Evolutionary conservation across 73 alveolate genomes (phyloP).

Genomic region (Symbiodinium pilosum): DNA sequence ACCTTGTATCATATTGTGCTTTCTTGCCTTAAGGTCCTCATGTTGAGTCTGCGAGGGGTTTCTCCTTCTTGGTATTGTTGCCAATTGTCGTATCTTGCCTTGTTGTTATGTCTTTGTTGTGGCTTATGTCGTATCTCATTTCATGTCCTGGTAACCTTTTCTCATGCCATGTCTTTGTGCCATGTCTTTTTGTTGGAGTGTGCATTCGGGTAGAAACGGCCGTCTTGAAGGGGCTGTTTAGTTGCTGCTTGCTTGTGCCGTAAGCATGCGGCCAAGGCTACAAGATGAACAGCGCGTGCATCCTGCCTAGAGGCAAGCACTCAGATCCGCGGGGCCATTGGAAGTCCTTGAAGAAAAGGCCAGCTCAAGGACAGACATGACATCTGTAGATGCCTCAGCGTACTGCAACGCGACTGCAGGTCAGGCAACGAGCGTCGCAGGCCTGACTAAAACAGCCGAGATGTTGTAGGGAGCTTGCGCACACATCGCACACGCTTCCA

Average conservation of each 20-base stretch:
- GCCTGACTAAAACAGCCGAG: background rate
- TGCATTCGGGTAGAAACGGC: background rate
- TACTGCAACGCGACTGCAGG: background rate
- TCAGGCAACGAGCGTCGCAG: background rate
- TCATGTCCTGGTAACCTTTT: background rate
- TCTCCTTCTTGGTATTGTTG: too few relatives aligned
- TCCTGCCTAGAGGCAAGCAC: slow-evolving; percentile 50
- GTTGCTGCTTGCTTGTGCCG: too few relatives aligned
- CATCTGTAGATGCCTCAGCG: background rate
- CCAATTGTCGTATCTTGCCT: too few relatives aligned
- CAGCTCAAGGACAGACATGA: background rate
- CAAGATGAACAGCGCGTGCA: slow-evolving; percentile 74
- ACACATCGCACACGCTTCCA: background rate
- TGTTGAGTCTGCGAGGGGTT: too few relatives aligned
- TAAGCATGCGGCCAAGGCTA: slow-evolving; percentile 15
- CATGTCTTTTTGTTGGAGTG: background rate
- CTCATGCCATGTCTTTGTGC: too few relatives aligned
- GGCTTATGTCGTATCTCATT: background rate
- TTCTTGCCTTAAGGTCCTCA: too few relatives aligned
- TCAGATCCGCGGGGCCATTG: slow-evolving; percentile 90
- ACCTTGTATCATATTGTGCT: too few relatives aligned
- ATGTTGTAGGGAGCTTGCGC: background rate
- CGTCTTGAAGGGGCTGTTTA: background rate
- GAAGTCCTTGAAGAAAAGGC: slow-evolving; percentile 58
- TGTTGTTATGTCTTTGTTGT: too few relatives aligned